These are phyloP conservation scores for Beauveria australis DNA, from an alignment of 2,329 filamentous ascomycete species.

Conservation along the genomic window DNA sequence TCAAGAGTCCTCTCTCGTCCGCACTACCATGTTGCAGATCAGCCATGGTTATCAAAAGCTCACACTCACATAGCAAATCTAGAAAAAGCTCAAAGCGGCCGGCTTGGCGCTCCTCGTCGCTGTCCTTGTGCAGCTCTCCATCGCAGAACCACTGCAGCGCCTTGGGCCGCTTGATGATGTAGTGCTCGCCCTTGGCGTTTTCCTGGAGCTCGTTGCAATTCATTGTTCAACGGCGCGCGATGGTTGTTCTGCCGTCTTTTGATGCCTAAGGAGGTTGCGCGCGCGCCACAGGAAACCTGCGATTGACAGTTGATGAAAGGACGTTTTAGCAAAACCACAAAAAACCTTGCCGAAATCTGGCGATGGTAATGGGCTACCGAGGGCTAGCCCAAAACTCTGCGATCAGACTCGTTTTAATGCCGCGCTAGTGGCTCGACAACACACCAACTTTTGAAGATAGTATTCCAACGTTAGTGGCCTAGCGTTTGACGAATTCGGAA, in stretches of 20 bases:
- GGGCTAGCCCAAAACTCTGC: background rate
- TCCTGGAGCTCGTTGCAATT: conserved; percentile 31
- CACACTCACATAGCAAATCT: conserved; percentile 33
- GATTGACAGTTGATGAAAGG: too few species aligned
- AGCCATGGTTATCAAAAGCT: too few species aligned
- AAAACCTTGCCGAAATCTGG: background rate
- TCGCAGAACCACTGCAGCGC: conserved; percentile 39
- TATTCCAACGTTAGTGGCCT: too few species aligned
- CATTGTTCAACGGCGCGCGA: conserved; percentile 16
- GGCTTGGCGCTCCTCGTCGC: conserved; percentile 36
- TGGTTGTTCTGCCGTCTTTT: background rate
- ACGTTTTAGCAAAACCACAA: too few species aligned
- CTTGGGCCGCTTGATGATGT: conserved; percentile 28
- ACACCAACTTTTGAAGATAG: background rate
- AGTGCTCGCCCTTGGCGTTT: conserved; percentile 22
- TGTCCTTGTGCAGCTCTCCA: conserved; percentile 31
- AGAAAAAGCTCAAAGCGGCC: conserved; percentile 42
- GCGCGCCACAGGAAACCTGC: background rate
- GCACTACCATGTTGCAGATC: too few species aligned
- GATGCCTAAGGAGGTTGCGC: background rate
- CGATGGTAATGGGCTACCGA: background rate
- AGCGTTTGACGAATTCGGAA: too few species aligned
- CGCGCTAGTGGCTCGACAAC: background rate
- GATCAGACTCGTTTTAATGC: background rate
- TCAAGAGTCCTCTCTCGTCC: too few species aligned